Base-by-base conservation (phyloP, 495 filamentous ascomycete genomes). In the Trichoderma parareesei region DNA sequence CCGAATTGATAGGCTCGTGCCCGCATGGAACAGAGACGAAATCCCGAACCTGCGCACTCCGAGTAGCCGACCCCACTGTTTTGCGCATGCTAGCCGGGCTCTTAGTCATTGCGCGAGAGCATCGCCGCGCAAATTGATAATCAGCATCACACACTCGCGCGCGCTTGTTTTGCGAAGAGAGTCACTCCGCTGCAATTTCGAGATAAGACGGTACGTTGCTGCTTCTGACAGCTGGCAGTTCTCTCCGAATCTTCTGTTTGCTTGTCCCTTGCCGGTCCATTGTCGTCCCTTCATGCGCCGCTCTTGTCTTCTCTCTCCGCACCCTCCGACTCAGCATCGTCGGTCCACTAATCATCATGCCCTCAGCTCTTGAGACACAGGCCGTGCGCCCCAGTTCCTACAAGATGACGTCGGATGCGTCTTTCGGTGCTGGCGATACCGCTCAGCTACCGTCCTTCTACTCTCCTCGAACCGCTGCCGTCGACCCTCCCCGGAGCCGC, bases 381-480 rank as follows among this genome's bases (percentile, higher is more conserved):
- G 10, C 27, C 53, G 53, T 57, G 53, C 53, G 53, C 11, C 53
- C 53, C 53, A 37, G 35, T n/a, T 13, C 4, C 38, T 42, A 18
- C 60, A 27, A 18, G 42, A 62, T 62, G 40, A 33, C 43, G 61
- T 63, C 61, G 41, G 43, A 42, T 57, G 53, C 53, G 20, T 35
- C 5, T 35, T 37, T 27, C 11, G 53, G 6, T 8, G 53, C 53
- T 33, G 53, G 53, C n/a, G 61, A 37, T 42, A 48, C 27, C 61
- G 61, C 41, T 18, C 41, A 74, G 64, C 71, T 81, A 49, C 78
- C 78, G 7, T 74, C 78, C 3, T 81, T 81, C 64, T 81, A 81
- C 71, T 81, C 78, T n/a, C 78, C 78, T n/a, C 72, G 60, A 44
- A 72, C 74, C 43, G 69, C 65, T 40, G 67, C 75, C 5, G 59